phyloP scores from a whole-genome alignment of 768 basidiomycete genomes.

The Pleurotus eryngii region DNA sequence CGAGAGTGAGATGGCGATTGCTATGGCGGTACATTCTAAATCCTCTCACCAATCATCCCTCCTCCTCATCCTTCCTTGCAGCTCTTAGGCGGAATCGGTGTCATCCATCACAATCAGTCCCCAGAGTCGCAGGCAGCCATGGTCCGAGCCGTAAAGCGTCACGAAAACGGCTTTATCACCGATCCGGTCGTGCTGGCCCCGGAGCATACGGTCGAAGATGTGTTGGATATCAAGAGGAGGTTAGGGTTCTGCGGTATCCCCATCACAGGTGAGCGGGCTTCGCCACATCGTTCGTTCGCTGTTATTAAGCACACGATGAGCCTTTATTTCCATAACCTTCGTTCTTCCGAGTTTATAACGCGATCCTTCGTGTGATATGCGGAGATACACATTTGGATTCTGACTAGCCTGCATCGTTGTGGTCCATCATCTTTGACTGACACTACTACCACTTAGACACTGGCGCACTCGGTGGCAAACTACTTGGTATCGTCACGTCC shows the following conservation, averaged over 20 bases:
- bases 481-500: constrained; percentile 94
- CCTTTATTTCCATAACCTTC: constrained; percentile 64
- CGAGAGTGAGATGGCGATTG: constrained; percentile 90
- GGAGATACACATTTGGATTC: constrained; percentile 32
- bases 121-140: constrained; percentile 88
- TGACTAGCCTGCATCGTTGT: too few species aligned
- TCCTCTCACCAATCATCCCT: background rate
- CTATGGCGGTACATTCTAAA: constrained; percentile 69
- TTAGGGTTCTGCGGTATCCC: constrained; percentile 97
- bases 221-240: constrained; percentile 86
- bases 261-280: constrained; percentile 76
- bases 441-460: constrained; percentile 52
- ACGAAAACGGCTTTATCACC: constrained; percentile 98
- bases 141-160: constrained; percentile 96
- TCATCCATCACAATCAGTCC: constrained; percentile 95
- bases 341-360: constrained; percentile 81
- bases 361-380: constrained; percentile 64
- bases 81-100: constrained; percentile 94
- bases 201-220: constrained; percentile 75
- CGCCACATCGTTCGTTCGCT: background rate
- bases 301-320: constrained; percentile 39
- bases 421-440: constrained; percentile 16
- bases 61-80: constrained; percentile 22
- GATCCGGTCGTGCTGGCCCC: constrained; percentile 91
- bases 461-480: constrained; percentile 83